Evolutionary conservation across 257 asterid genomes (phyloP), one percentile per base, ranked within the genome.

Genomic region (Fraxinus excelsior): DNA sequence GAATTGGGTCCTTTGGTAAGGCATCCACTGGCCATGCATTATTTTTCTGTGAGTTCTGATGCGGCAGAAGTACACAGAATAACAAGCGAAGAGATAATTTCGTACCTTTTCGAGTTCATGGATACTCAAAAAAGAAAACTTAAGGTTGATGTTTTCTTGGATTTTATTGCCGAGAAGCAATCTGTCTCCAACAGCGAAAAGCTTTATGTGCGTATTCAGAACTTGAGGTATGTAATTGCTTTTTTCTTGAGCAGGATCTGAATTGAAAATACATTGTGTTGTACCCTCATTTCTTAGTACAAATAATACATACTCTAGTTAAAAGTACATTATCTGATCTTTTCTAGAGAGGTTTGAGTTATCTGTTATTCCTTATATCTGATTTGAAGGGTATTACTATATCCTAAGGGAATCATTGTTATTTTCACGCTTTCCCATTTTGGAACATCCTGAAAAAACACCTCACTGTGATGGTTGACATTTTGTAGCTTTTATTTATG

Each of bases 1-100:
- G 96, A 88, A 80, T 85, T 95, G 90, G 99, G 99, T 70, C 97
- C 98, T 75, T 84, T 95, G 87, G 80, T 89, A 73, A 89, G 90
- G 73, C 96, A 93, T 60, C 98, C 98, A 3, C 90, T 91, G 76
- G 92, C 84, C 67, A 79, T 82, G 77, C 90, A 90, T 72, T 95
- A 91, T 84, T 95, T 95, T 86, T 87, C 88, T 49, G 78, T 88
- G 83, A 79, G 84, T 83, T 79, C 90, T 78, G 92, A 88, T 80
- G 67, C 81, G 60, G 90, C 86, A 76, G 88, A 88, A 85, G 88
- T 86, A 40, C 83, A 74, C 85, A 91, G 83, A 83, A 91, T 95
- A 84, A 89, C 82, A 46, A 91, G 91, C 29, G 92, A 86, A 72
- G 93, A 89, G 64, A 87, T 93, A 80, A 72, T 93, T 71, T 82